Percentiles rank a stretch among this genome's conserved stretches.
Conservation (phyloP, 2,329 filamentous ascomycete genomes). For the Stagonosporopsis cucurbitacearum region DNA sequence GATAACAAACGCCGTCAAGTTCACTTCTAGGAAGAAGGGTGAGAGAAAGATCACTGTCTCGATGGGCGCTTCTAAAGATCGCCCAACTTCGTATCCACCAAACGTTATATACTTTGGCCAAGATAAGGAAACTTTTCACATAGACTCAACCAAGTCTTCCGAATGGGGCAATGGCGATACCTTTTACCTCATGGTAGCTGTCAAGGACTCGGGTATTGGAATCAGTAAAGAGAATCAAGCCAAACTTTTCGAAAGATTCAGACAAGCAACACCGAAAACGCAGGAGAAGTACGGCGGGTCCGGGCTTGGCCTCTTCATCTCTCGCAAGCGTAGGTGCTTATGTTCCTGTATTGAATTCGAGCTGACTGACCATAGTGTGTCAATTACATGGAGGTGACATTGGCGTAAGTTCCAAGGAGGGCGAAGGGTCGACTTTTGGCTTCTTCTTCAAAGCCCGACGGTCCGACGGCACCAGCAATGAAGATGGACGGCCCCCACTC, state of each 20-base stretch:
- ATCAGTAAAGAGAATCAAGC: constrained; percentile 50
- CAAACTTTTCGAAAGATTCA: constrained; percentile 54
- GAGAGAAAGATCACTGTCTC: constrained; percentile 51
- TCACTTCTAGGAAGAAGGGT: constrained; percentile 50
- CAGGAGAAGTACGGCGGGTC: constrained; percentile 53
- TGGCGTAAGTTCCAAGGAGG: constrained; percentile 44
- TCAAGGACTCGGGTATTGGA: constrained; percentile 53
- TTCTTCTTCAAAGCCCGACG: constrained; percentile 48
- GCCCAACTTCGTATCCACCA: constrained; percentile 52
- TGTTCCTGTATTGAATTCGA: neutral
- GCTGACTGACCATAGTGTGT: constrained; percentile 31
- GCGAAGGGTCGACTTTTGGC: constrained; percentile 46
- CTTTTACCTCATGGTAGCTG: constrained; percentile 54
- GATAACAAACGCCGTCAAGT: constrained; percentile 57
- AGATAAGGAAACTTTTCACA: constrained; percentile 45
- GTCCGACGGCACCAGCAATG: constrained; percentile 25
- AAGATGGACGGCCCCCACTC: constrained; percentile 35
- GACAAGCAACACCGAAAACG: constrained; percentile 49
- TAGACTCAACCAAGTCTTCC: constrained; percentile 50
- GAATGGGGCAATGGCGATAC: constrained; percentile 52
- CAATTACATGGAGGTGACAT: constrained; percentile 50
- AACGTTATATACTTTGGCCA: constrained; percentile 54
- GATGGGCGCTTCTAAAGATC: constrained; percentile 48
- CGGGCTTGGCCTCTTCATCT: constrained; percentile 49
- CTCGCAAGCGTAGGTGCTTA: constrained; percentile 40